Evolutionary conservation across 1,284 basidiomycete species (phyloP).

Genomic region (Fomitopsis betulina): DNA sequence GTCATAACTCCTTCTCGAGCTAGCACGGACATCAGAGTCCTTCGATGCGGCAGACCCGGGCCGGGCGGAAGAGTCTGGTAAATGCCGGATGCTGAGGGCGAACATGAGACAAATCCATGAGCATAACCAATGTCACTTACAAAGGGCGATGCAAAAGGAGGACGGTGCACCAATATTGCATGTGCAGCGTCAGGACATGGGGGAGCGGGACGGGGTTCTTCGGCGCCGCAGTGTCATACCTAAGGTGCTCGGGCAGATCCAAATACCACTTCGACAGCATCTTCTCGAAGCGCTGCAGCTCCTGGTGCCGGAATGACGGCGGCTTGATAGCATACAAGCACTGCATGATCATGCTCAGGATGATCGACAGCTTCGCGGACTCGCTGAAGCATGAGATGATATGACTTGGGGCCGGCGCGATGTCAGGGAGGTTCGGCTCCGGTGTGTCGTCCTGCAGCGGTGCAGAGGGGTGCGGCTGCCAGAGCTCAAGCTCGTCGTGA

Average conservation of each 20-base stretch:
- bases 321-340: constrained; percentile 71
- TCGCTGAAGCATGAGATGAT: constrained; percentile 77
- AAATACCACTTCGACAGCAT: constrained; percentile 76
- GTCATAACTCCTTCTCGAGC: constrained; percentile 67
- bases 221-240: constrained; percentile 48
- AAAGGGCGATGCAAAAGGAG: constrained; percentile 80
- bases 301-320: constrained; percentile 48
- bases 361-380: constrained; percentile 61
- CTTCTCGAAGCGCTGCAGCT: constrained; percentile 58
- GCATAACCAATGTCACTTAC: constrained; percentile 39
- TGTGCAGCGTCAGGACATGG: constrained; percentile 73
- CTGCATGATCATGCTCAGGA: constrained; percentile 66
- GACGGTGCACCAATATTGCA: constrained; percentile 84
- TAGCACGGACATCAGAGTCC: constrained; percentile 47
- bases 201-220: constrained; percentile 44
- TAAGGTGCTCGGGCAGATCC: constrained; percentile 66
- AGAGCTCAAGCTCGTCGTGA: constrained; percentile 61
- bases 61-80: constrained; percentile 15
- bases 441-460: constrained; percentile 30
- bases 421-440: constrained; percentile 19
- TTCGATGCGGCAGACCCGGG: constrained; percentile 26
- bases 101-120: background rate
- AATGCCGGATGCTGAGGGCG: constrained; percentile 17
- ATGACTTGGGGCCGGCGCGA: constrained; percentile 41
- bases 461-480: constrained; percentile 39